A percentile compares a stretch with the other conserved stretches of the same genome.
These are phyloP conservation scores for Aspergillus intermedius DNA, from an alignment of 2,329 filamentous ascomycete genomes.

Conservation along the genomic window DNA sequence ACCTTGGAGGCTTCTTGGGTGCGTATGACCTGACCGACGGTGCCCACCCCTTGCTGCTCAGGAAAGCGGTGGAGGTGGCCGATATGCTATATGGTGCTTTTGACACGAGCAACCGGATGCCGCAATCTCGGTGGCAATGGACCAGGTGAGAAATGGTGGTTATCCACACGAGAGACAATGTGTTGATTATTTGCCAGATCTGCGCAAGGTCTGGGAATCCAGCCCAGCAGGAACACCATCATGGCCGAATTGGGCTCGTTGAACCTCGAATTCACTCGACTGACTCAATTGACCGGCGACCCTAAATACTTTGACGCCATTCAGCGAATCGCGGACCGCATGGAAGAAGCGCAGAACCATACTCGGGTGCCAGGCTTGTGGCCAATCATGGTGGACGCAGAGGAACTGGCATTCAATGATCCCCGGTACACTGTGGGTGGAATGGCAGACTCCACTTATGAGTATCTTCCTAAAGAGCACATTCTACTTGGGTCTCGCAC, in stretches of 20 bases:
- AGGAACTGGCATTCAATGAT: constrained; percentile 23
- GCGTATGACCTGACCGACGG: constrained; percentile 81
- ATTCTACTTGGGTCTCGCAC: constrained; percentile 38
- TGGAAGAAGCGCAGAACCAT: constrained; percentile 65
- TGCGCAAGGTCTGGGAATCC: constrained; percentile 22
- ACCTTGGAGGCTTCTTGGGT: constrained; percentile 76
- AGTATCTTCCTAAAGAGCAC: constrained; percentile 46
- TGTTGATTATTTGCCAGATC: constrained; percentile 14
- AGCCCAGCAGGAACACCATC: constrained; percentile 57
- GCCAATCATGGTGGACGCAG: constrained; percentile 64
- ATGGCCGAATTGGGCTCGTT: constrained; percentile 69
- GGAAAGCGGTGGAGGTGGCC: constrained; percentile 73
- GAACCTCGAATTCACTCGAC: constrained; percentile 82
- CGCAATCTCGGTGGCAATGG: constrained; percentile 73
- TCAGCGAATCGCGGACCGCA: constrained; percentile 71
- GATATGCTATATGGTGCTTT: constrained; percentile 77
- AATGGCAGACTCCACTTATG: constrained; percentile 45
- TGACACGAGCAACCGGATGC: constrained; percentile 92
- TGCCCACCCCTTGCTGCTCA: constrained; percentile 61
- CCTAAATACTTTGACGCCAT: constrained; percentile 85
- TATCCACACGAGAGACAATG: background rate
- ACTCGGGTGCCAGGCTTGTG: constrained; percentile 73
- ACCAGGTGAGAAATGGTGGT: constrained; percentile 46
- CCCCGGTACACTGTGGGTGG: constrained; percentile 38
- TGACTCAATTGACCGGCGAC: constrained; percentile 76